Conservation (phyloP, 2,329 filamentous ascomycete genomes). For the Calcarisporium arbuscula region DNA sequence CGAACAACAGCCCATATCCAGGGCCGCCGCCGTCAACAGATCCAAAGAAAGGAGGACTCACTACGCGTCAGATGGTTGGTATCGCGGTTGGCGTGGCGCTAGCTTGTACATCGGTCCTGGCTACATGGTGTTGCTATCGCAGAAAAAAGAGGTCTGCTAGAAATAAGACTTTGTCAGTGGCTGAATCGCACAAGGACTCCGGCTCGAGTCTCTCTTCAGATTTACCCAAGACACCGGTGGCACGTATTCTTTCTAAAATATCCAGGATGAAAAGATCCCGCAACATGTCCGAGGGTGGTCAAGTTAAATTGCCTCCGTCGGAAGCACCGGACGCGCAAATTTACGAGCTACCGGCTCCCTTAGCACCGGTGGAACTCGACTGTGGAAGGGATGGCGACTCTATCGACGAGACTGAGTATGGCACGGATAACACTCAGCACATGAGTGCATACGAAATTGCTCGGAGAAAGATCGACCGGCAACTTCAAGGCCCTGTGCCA, state of each 20-base stretch:
- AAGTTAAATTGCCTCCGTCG: constrained; percentile 17
- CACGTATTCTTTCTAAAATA: constrained; percentile 34
- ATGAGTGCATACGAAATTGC: constrained; percentile 45
- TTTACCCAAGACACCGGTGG: constrained; percentile 17
- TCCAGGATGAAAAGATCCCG: constrained; percentile 27
- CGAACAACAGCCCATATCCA: constrained; percentile 41
- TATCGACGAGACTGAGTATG: constrained; percentile 33
- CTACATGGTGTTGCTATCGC: constrained; percentile 26
- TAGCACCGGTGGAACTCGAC: constrained; percentile 43
- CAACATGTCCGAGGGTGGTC: no score
- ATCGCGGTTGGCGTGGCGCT: constrained; percentile 37
- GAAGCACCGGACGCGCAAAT: constrained; percentile 39
- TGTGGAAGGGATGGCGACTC: constrained; percentile 31
- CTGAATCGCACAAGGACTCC: constrained; percentile 30
- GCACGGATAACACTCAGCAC: constrained; percentile 31
- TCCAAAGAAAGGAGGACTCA: constrained; percentile 20
- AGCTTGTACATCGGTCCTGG: no score
- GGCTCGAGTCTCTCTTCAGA: constrained; percentile 23
- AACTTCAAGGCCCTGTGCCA: constrained; percentile 44
- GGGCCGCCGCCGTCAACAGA: constrained; percentile 19
- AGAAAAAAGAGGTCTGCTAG: constrained; percentile 20
- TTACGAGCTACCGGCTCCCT: constrained; percentile 44
- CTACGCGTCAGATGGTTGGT: constrained; percentile 36
- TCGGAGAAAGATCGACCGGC: constrained; percentile 43
- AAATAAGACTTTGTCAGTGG: constrained; percentile 15